These are phyloP conservation scores for Magnolia changhungtana DNA, from an alignment of 164 flowering plant species.

Conservation along the genomic window DNA sequence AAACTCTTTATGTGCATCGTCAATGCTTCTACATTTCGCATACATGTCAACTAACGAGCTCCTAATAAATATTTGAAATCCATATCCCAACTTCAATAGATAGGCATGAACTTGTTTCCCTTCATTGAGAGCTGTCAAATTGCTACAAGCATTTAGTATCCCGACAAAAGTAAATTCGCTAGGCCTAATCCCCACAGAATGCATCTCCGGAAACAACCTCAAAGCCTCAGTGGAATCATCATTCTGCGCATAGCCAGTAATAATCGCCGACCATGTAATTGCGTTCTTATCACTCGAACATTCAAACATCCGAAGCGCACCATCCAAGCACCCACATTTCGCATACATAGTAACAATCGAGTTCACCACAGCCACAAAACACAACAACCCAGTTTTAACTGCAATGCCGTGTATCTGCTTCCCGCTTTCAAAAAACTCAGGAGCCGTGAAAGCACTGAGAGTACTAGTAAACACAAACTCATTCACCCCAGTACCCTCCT, in stretches of 20 bases:
- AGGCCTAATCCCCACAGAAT: constrained; percentile 45
- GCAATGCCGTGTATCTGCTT: constrained; percentile 55
- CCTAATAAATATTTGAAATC: constrained; percentile 47
- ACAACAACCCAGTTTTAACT: constrained; percentile 42
- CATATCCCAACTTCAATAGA: constrained; percentile 61
- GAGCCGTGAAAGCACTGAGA: constrained; percentile 45
- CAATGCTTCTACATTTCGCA: constrained; percentile 60
- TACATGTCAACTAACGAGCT: constrained; percentile 86
- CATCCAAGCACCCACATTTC: constrained; percentile 56
- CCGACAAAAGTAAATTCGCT: constrained; percentile 87
- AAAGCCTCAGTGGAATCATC: constrained; percentile 58
- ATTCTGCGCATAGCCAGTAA: constrained; percentile 75
- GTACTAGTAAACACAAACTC: constrained; percentile 68
- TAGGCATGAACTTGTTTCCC: constrained; percentile 70
- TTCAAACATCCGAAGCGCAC: constrained; percentile 48
- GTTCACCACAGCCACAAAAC: constrained; percentile 52
- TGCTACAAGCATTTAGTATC: constrained; percentile 76
- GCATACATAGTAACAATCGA: constrained; percentile 70
- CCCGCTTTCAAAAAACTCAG: constrained; percentile 36
- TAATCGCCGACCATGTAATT: constrained; percentile 88
- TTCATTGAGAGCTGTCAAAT: constrained; percentile 35
- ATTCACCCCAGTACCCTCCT: constrained; percentile 32
- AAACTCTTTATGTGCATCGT: constrained; percentile 69
- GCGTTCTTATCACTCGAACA: constrained; percentile 47
- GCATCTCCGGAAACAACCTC: constrained; percentile 59